Conservation (phyloP, 768 basidiomycete genomes). For the Mycena metata region DNA sequence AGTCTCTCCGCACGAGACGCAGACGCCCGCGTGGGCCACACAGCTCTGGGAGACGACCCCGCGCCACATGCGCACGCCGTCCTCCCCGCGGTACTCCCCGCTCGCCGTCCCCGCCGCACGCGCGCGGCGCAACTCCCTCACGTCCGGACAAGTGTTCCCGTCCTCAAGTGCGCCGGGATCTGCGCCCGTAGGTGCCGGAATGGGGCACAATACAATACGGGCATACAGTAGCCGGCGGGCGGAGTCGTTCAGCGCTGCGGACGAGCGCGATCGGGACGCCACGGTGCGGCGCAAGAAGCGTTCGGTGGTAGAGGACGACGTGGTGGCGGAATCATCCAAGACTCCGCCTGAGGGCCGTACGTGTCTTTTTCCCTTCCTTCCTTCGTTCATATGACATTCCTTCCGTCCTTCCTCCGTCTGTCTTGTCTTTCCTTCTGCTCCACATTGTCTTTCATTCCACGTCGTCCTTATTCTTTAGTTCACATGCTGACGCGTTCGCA, state of each 20-base stretch:
- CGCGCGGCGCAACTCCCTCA: conserved; percentile 57
- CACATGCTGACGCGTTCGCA: conserved; percentile 22
- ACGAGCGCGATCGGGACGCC: conserved; percentile 71
- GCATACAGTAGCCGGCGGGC: conserved; percentile 72
- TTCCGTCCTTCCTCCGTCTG: conserved; percentile 25
- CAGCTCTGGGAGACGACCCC: conserved; percentile 74
- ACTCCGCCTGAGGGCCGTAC: conserved; percentile 61
- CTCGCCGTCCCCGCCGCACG: conserved; percentile 53
- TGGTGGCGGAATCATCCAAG: conserved; percentile 48
- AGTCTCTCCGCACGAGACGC: conserved; percentile 73
- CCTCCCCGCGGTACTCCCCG: conserved; percentile 62
- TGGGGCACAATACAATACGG: conserved; percentile 61
- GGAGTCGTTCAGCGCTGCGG: conserved; percentile 70
- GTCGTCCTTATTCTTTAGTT: conserved; percentile 25
- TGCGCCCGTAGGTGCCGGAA: conserved; percentile 55
- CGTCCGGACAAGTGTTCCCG: conserved; percentile 72
- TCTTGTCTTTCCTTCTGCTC: conserved; percentile 37
- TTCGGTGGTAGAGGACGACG: conserved; percentile 54
- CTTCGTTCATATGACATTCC: conserved; percentile 21
- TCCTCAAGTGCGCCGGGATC: conserved; percentile 80
- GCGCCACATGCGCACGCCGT: conserved; percentile 54
- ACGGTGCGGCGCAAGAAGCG: conserved; percentile 77
- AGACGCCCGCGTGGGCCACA: conserved; percentile 75
- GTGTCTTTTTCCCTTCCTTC: conserved; percentile 42
- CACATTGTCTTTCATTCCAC: too few relatives aligned